Conservation (phyloP, 352 stramenopile genomes). For the Phytophthora kernoviae region DNA sequence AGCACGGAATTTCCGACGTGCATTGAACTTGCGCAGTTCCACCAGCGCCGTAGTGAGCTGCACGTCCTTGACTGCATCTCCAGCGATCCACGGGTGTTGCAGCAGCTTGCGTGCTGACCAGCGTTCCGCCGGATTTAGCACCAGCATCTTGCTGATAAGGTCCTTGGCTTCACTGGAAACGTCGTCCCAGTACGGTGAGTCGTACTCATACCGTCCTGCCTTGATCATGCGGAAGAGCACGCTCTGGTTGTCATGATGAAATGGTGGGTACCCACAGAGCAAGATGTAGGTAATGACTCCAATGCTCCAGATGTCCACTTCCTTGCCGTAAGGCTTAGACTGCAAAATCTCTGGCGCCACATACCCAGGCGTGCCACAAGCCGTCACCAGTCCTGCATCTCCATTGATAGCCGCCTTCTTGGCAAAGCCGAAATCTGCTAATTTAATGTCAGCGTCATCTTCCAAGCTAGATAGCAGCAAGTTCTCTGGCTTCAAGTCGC, state of each 20-base stretch:
- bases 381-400: slow-evolving; percentile 55
- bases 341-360: slow-evolving; percentile 82
- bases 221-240: slow-evolving; percentile 86
- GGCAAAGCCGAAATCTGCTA: slow-evolving; percentile 85
- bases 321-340: slow-evolving; percentile 72
- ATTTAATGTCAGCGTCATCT: slow-evolving; percentile 83
- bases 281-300: slow-evolving; percentile 91
- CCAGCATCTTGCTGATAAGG: slow-evolving; percentile 90
- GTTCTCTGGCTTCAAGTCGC: slow-evolving; percentile 98
- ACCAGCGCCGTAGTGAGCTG: slow-evolving; percentile 86
- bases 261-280: slow-evolving; percentile 83
- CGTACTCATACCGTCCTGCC: slow-evolving; percentile 69
- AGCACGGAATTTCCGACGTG: slow-evolving; percentile 93
- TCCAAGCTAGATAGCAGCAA: slow-evolving; percentile 84
- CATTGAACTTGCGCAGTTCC: slow-evolving; percentile 93
- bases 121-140: slow-evolving; percentile 84
- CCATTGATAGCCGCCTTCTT: slow-evolving; percentile 70
- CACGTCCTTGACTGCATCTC: slow-evolving; percentile 63
- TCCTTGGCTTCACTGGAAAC: slow-evolving; percentile 81
- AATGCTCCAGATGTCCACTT: slow-evolving; percentile 91
- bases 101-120: slow-evolving; percentile 75
- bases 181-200: slow-evolving; percentile 84
- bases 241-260: slow-evolving; percentile 92
- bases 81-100: slow-evolving; percentile 91
- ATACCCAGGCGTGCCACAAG: slow-evolving; percentile 79